These are phyloP conservation scores for Yamadazyma triangularis DNA, from an alignment of 1,139 yeast genomes.

Conservation along the genomic window DNA sequence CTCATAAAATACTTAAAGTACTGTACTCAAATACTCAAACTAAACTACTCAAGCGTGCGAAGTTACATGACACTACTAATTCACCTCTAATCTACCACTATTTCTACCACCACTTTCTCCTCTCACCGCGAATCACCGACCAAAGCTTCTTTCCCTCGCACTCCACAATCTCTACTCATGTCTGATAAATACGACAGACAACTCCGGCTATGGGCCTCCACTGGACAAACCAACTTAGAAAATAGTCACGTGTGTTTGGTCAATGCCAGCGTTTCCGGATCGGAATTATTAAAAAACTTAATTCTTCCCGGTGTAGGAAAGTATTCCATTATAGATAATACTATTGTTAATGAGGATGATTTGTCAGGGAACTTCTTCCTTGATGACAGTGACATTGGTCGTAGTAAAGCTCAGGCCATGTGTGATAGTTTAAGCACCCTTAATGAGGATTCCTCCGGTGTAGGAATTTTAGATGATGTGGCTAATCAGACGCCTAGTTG, in stretches of 20 bases:
- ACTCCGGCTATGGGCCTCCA: constrained; percentile 77
- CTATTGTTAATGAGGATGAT: constrained; percentile 37
- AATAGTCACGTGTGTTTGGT: constrained; percentile 58
- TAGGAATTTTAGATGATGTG: constrained; percentile 18
- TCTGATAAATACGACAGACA: constrained; percentile 78
- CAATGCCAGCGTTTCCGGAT: constrained; percentile 55
- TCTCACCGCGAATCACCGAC: no score
- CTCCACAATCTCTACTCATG: constrained; percentile 12
- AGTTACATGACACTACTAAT: no score
- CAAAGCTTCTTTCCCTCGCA: no score
- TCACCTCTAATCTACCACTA: no score
- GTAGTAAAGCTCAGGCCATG: constrained; percentile 34
- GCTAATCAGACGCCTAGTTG: constrained; percentile 17
- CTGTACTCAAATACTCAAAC: no score
- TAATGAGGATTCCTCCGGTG: constrained; percentile 55
- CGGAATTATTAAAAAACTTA: constrained; percentile 74
- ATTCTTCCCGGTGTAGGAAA: constrained; percentile 77
- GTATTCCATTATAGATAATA: constrained; percentile 55
- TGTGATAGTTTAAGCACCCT: constrained; percentile 46
- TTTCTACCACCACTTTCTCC: no score
- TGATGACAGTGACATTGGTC: constrained; percentile 41
- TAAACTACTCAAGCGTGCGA: no score
- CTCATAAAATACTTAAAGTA: no score
- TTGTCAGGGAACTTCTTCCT: constrained; percentile 63
- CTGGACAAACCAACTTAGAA: constrained; percentile 67